Percentiles rank a stretch among this genome's conserved stretches.
These are phyloP conservation scores for Boletales sp. DNA, from an alignment of 768 basidiomycete species.

Conservation along the genomic window DNA sequence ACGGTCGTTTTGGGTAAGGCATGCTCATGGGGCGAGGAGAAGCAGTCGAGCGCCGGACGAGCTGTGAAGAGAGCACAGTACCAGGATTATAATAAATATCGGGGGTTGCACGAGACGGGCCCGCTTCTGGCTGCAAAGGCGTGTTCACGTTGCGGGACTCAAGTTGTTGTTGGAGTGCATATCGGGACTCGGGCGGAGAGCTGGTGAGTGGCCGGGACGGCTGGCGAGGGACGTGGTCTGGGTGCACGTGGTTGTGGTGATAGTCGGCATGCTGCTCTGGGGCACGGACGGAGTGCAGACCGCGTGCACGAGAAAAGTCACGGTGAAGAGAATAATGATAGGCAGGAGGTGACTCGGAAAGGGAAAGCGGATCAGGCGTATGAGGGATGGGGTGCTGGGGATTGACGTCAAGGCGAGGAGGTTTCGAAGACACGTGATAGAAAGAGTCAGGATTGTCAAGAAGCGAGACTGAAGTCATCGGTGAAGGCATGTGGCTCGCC, in stretches of 20 bases:
- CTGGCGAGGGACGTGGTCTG: constrained; percentile 10
- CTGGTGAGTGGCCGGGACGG: constrained; percentile 17
- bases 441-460: constrained; percentile 24
- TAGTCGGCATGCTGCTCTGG: constrained; percentile 27
- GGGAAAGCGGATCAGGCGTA: constrained; percentile 28
- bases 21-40: constrained; percentile 13
- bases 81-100: constrained; percentile 17
- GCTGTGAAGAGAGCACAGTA: constrained; percentile 11
- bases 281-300: constrained; percentile 20
- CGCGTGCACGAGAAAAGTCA: constrained; percentile 25
- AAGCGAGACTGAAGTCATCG: constrained; percentile 26
- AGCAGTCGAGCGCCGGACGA: constrained; percentile 19
- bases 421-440: constrained; percentile 24
- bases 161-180: constrained; percentile 15
- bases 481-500: constrained; percentile 22
- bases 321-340: constrained; percentile 29
- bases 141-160: constrained; percentile 13
- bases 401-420: constrained; percentile 28
- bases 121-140: constrained; percentile 18
- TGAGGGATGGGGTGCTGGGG: constrained; percentile 20
- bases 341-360: constrained; percentile 25
- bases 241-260: constrained; percentile 21
- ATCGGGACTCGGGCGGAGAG: constrained; percentile 17
- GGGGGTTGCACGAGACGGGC: constrained; percentile 11
- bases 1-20: constrained; percentile 22